A percentile compares a stretch with the other conserved stretches of the same genome.
These are phyloP conservation scores for Scortechinia acanthostroma DNA, from an alignment of 2,329 filamentous ascomycete species.

Conservation along the genomic window DNA sequence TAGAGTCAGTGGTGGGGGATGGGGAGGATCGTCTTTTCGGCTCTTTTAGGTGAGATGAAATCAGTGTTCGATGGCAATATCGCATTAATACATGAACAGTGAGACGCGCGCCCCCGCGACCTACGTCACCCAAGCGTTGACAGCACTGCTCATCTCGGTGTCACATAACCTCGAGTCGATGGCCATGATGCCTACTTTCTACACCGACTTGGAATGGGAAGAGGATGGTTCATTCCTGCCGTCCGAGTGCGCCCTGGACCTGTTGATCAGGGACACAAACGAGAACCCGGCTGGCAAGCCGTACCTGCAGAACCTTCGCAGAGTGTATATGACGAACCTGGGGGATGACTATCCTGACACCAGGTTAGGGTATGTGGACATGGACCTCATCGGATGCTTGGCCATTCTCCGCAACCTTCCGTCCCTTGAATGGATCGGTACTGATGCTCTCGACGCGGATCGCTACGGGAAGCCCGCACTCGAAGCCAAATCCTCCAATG, in stretches of 20 bases:
- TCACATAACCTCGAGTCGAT: not conserved
- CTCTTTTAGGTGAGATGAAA: too few relatives aligned
- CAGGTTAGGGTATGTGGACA: too few relatives aligned
- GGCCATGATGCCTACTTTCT: not conserved
- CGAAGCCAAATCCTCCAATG: not conserved
- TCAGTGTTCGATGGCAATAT: too few relatives aligned
- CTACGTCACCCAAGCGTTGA: not conserved
- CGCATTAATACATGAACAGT: too few relatives aligned
- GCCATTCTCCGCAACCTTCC: not conserved
- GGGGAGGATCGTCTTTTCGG: too few relatives aligned
- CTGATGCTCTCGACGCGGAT: not conserved
- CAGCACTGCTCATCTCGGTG: not conserved
- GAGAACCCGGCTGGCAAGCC: not conserved
- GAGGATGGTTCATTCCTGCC: too few relatives aligned
- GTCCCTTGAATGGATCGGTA: not conserved
- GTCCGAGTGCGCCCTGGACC: not conserved
- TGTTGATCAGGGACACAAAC: not conserved
- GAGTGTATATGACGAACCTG: not conserved
- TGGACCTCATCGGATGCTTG: not conserved
- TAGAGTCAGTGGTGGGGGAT: too few relatives aligned
- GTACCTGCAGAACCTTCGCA: slow-evolving; percentile 1
- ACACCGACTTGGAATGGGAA: not conserved
- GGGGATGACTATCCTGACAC: too few relatives aligned
- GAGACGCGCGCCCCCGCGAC: too few relatives aligned
- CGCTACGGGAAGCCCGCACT: not conserved